Evolutionary conservation across 257 asterid species (phyloP), one percentile per base, ranked within the genome.

Genomic region (Solanum chilense): DNA sequence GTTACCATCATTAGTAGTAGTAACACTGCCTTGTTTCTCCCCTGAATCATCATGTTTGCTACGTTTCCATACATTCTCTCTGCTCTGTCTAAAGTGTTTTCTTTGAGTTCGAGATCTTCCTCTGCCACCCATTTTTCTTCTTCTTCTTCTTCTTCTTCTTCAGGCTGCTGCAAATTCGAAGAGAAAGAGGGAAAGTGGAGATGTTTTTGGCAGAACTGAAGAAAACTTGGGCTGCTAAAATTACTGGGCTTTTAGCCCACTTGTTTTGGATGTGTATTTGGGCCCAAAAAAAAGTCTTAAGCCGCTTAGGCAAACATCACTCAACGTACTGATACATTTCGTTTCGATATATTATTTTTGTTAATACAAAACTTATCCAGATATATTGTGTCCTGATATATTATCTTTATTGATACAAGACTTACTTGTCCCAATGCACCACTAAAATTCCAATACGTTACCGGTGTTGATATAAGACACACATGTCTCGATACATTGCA

Each of bases 51-150:
- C 83, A 56, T 93, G 80, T 88, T 91, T 93, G 29, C 94, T 41
- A 47, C 94, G 95, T 86, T 93, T 93, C 98, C 98, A 93, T 1
- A 91, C 93, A 89, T 94, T 93, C 86, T 93, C 97, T 87, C 97
- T 90, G 90, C 82, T 87, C 86, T 94, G 94, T 69, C 93, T 88
- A 86, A 94, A 94, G 93, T 94, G 97, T 42, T 94, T 94, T 83
- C 98, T 87, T 93, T 94, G 98, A 83, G 98, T 94, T 13, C 98
- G 94, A 45, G 94, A 93, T 89, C 92, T 94, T 60, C 98, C 96
- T 68, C 94, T 87, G 4, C 98, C 97, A 47, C 97, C 95, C 96
- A 92, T 94, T 18, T 71, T 69, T 68, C 39, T 27, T 66, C 73
- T 58, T 49, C 60, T 35, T 35, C 35, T 33, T 33, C 31, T 3